Evolutionary conservation across 1,284 basidiomycete genomes (phyloP), one percentile per base, ranked within the genome.

Genomic region (Malassezia restricta): DNA sequence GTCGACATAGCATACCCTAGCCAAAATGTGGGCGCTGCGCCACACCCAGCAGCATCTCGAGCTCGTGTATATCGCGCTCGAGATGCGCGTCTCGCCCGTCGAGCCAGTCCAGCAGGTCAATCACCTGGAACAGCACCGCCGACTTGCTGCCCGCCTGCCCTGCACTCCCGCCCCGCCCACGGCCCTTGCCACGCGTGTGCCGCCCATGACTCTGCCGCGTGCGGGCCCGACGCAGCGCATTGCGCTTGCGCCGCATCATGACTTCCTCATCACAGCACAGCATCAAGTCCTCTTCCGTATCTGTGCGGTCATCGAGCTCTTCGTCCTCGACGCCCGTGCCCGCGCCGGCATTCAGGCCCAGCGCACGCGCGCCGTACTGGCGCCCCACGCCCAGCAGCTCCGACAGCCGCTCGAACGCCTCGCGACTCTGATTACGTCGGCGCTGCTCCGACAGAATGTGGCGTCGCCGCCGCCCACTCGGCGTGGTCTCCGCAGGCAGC

Each of bases 241-340:
- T 54, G 28, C 47, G 47, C 24, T 42, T 41, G 28, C 52, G 47
- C 38, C 52, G 52, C 43, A 44, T 41, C 6, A 33, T 31, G 39
- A 50, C 56, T 32, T 59, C 61, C 15, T 57, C 52, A 14, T 58
- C 52, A 15, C 41, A 47, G 20, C 43, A 17, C 17, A 54, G 47
- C 17, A 43, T 33, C 7, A 54, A 59, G 6, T 60, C 64, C 37
- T 65, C 62, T 27, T 68, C 66, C 5, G 64, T 51, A 32, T 68
- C 64, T 14, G 61, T 64, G 9, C 67, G 61, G 42, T 71, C 68
- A 33, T 69, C 67, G 11, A 70, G 46, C 8, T 66, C 65, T 47
- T 71, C 69, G 31, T 72, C 70, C 50, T 72, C 70, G 2, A 71
- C 64, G 37, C 70, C 68, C 0, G 66, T 72, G 14, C 70, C 70